These are phyloP conservation scores for Ophiosphaerella korrae DNA, from an alignment of 2,329 filamentous ascomycete species.

Conservation along the genomic window DNA sequence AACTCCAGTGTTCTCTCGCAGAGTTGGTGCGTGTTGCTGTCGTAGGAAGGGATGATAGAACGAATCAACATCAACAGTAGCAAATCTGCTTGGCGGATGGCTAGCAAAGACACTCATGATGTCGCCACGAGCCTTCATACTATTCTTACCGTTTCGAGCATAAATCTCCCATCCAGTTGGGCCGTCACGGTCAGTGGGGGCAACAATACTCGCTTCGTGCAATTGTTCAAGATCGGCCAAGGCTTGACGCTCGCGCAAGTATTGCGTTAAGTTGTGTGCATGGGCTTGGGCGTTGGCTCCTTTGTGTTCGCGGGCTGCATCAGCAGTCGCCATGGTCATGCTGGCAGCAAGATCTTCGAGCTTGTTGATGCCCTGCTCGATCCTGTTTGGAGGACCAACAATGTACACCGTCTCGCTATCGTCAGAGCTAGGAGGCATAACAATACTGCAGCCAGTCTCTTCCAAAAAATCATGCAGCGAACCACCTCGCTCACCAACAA, in stretches of 20 bases:
- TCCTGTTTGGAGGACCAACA: slow-evolving; percentile 75
- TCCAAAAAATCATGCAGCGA: slow-evolving; percentile 84
- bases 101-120: slow-evolving; percentile 74
- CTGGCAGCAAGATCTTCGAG: slow-evolving; percentile 87
- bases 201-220: slow-evolving; percentile 86
- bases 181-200: slow-evolving; percentile 71
- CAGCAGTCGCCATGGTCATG: slow-evolving; percentile 83
- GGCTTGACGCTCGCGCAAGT: slow-evolving; percentile 80
- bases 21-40: slow-evolving; percentile 65
- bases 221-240: slow-evolving; percentile 80
- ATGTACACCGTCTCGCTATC: slow-evolving; percentile 85
- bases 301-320: slow-evolving; percentile 80
- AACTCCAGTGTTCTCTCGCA: slow-evolving; percentile 73
- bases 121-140: slow-evolving; percentile 74
- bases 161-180: slow-evolving; percentile 86
- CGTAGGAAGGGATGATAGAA: slow-evolving; percentile 79
- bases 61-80: slow-evolving; percentile 70
- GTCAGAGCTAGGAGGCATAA: slow-evolving; percentile 75
- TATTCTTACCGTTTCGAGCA: slow-evolving; percentile 82
- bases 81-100: slow-evolving; percentile 75
- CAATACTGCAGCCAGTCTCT: slow-evolving; percentile 87
- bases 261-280: slow-evolving; percentile 84
- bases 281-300: slow-evolving; percentile 75
- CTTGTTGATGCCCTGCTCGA: slow-evolving; percentile 77
- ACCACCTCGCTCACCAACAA: slow-evolving; percentile 82